Conservation (phyloP, 768 basidiomycete species). For the Leucogyrophana mollusca region DNA sequence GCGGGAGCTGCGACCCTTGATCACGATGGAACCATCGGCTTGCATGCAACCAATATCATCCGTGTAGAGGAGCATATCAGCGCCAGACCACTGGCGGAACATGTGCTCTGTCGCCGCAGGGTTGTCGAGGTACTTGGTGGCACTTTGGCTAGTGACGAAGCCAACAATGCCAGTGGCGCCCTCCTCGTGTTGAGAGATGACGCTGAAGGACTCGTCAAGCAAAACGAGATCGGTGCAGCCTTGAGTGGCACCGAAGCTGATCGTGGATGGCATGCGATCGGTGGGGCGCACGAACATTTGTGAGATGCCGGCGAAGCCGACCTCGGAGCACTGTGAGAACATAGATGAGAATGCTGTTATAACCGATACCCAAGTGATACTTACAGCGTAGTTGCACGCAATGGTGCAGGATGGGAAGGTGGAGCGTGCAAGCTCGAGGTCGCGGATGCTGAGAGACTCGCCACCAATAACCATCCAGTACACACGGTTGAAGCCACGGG, state of each 20-base stretch:
- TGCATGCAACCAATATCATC: conserved; percentile 27
- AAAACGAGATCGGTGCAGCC: conserved; percentile 27
- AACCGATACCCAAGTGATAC: not conserved
- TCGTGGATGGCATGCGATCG: conserved; percentile 21
- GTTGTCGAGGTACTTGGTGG: conserved; percentile 27
- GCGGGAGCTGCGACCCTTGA: conserved; percentile 27
- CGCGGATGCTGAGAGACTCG: conserved; percentile 22
- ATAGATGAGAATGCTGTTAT: not conserved
- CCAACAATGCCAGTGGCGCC: conserved; percentile 26
- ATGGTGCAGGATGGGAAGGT: conserved; percentile 25
- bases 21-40: conserved; percentile 24
- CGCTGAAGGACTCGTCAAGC: conserved; percentile 20
- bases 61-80: conserved; percentile 24
- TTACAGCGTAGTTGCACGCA: conserved; percentile 29
- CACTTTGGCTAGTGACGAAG: conserved; percentile 24
- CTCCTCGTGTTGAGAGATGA: conserved; percentile 16
- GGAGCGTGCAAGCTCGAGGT: conserved; percentile 23
- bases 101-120: conserved; percentile 23
- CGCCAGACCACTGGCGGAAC: conserved; percentile 25
- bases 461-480: conserved; percentile 35
- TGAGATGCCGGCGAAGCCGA: conserved; percentile 28
- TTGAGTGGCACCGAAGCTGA: conserved; percentile 26
- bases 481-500: conserved; percentile 22
- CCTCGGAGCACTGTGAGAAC: conserved; percentile 23
- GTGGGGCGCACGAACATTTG: conserved; percentile 27